A percentile compares a stretch with the other conserved stretches of the same genome.
Conservation (phyloP, 352 stramenopile species). For the Globisporangium recalcitrans region DNA sequence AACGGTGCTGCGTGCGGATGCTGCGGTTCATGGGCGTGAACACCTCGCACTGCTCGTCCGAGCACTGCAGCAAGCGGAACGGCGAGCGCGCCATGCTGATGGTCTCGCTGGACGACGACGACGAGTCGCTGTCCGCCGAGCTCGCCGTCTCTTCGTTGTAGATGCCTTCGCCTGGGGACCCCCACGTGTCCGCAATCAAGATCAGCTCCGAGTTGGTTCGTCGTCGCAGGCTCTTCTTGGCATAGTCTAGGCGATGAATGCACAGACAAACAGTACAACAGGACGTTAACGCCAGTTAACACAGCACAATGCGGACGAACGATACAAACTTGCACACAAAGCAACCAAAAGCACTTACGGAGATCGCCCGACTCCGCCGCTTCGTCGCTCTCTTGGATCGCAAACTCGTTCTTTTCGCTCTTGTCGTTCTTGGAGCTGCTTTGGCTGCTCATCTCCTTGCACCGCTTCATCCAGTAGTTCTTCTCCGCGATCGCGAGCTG, state of each 20-base stretch:
- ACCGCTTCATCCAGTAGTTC: constrained; percentile 88
- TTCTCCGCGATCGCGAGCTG: constrained; percentile 74
- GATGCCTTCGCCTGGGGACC: constrained; percentile 63
- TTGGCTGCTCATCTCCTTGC: constrained; percentile 47
- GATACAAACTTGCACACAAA: neutral
- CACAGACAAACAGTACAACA: neutral
- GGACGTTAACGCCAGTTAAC: neutral
- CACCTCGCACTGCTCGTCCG: constrained; percentile 85
- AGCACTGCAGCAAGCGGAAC: constrained; percentile 82
- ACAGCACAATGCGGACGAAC: neutral
- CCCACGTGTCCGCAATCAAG: constrained; percentile 74
- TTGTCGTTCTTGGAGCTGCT: constrained; percentile 16
- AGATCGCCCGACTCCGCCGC: constrained; percentile 21
- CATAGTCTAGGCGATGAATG: constrained; percentile 22
- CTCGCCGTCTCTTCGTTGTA: constrained; percentile 62
- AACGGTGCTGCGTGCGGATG: constrained; percentile 80
- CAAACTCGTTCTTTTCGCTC: constrained; percentile 3
- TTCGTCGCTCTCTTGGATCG: constrained; percentile 21
- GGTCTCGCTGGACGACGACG: constrained; percentile 43
- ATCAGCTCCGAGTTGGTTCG: constrained; percentile 84
- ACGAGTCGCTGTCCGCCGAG: constrained; percentile 39
- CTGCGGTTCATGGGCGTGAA: constrained; percentile 83
- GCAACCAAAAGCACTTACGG: neutral
- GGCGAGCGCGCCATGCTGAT: constrained; percentile 40
- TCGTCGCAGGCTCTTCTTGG: constrained; percentile 48